phyloP scores from a whole-genome alignment of 2,329 filamentous ascomycete species.

The Parastagonospora nodorum region DNA sequence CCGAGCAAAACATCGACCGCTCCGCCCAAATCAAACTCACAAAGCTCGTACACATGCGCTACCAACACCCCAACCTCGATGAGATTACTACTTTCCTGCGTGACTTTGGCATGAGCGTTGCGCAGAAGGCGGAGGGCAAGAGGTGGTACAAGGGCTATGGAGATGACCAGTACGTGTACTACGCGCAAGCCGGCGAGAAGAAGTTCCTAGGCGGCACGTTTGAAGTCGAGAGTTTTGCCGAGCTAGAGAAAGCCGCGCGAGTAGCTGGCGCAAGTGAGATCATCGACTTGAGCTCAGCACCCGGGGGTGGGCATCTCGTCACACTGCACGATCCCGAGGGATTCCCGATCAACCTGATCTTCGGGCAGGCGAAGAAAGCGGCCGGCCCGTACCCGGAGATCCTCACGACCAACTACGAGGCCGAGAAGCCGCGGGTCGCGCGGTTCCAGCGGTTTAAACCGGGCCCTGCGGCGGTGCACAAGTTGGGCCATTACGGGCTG shows the following conservation, averaged over 20 bases:
- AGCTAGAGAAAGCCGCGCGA: conserved; percentile 56
- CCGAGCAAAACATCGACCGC: conserved; percentile 48
- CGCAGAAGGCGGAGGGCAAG: conserved; percentile 32
- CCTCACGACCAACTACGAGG: conserved; percentile 51
- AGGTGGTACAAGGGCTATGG: conserved; percentile 68
- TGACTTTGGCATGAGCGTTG: conserved; percentile 45
- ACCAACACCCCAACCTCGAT: conserved; percentile 58
- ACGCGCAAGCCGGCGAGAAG: conserved; percentile 55
- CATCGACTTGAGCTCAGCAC: conserved; percentile 56
- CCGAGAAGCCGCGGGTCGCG: conserved; percentile 53
- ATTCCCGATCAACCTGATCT: conserved; percentile 63
- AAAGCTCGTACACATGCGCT: conserved; percentile 58
- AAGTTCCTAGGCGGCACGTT: conserved; percentile 65
- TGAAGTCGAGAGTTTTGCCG: conserved; percentile 61
- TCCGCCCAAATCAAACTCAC: conserved; percentile 54
- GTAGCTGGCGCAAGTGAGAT: conserved; percentile 57
- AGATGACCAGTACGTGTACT: conserved; percentile 63
- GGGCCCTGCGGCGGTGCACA: conserved; percentile 56
- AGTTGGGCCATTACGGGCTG: conserved; percentile 56
- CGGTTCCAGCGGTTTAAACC: conserved; percentile 59
- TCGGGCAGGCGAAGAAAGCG: conserved; percentile 57
- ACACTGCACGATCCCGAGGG: conserved; percentile 55
- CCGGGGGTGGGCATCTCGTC: conserved; percentile 60
- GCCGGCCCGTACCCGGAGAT: conserved; percentile 55
- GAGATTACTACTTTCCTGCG: conserved; percentile 53